These are phyloP conservation scores for Hortiboletus flavorubellus DNA, from an alignment of 768 basidiomycete species.

Conservation along the genomic window DNA sequence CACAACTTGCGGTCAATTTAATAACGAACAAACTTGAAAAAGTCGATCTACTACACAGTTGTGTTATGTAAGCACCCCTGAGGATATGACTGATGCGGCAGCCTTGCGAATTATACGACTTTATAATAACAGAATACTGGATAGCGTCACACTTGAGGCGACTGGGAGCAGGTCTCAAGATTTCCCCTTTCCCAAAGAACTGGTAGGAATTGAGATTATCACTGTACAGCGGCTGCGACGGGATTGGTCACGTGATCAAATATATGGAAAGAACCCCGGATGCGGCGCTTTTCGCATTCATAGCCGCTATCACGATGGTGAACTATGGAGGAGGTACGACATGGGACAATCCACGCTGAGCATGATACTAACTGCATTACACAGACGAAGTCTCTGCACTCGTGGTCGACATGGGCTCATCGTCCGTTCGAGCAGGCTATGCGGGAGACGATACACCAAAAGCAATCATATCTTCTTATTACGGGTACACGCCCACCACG, in stretches of 20 bases:
- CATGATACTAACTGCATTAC: background rate
- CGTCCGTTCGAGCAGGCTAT: conserved; percentile 90
- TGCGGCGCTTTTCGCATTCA: background rate
- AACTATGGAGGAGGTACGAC: conserved; percentile 82
- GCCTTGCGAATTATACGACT: background rate
- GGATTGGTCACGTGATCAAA: conserved; percentile 5
- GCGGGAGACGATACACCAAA: conserved; percentile 97
- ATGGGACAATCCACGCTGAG: background rate
- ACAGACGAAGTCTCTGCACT: conserved; percentile 96
- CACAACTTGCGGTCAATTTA: background rate
- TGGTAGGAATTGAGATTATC: background rate
- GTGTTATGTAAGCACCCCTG: conserved; percentile 18
- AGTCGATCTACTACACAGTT: background rate
- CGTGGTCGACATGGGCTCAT: conserved; percentile 91
- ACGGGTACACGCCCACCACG: conserved; percentile 62
- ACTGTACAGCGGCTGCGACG: background rate
- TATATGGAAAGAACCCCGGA: background rate
- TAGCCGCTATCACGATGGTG: conserved; percentile 50
- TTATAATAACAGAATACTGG: background rate
- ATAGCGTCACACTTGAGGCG: background rate
- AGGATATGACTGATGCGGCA: background rate
- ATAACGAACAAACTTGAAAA: conserved; percentile 4
- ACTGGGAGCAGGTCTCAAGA: background rate
- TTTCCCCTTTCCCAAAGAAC: no score
- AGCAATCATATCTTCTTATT: conserved; percentile 85